phyloP scores from a whole-genome alignment of 495 filamentous ascomycete species.

The Xanthoparmelia taractica region DNA sequence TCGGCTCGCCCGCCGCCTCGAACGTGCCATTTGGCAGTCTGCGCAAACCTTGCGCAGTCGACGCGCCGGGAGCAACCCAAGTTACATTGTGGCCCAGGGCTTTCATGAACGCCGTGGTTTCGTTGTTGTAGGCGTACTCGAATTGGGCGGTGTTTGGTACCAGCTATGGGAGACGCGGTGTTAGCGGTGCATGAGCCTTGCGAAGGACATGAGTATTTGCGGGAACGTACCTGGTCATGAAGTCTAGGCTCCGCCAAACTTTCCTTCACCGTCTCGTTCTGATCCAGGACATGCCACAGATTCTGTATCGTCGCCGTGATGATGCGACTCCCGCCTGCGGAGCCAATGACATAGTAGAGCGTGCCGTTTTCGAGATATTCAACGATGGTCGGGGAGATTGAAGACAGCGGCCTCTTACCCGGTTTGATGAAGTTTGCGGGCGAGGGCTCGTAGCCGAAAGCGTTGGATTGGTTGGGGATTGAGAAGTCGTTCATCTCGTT shows the following conservation, averaged over 20 bases:
- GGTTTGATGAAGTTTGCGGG: slow-evolving; percentile 74
- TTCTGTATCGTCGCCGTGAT: slow-evolving; percentile 76
- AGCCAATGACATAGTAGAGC: slow-evolving; percentile 63
- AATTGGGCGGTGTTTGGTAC: slow-evolving; percentile 42
- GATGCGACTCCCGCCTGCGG: slow-evolving; percentile 82
- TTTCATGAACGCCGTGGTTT: slow-evolving; percentile 56
- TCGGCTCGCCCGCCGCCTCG: slow-evolving; percentile 69
- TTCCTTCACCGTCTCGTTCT: slow-evolving; percentile 46
- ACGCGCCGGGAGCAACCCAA: slow-evolving; percentile 56
- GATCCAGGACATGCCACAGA: slow-evolving; percentile 65
- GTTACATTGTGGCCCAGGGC: slow-evolving; percentile 64
- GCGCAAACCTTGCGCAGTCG: slow-evolving; percentile 64
- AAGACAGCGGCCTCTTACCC: slow-evolving; percentile 72
- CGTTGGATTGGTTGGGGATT: slow-evolving; percentile 48
- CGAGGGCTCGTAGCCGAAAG: slow-evolving; percentile 75
- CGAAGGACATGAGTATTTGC: neutral
- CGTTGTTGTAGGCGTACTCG: slow-evolving; percentile 63
- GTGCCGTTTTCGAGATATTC: slow-evolving; percentile 53
- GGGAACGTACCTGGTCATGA: slow-evolving; percentile 17
- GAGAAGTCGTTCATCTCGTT: slow-evolving; percentile 79
- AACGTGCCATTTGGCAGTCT: slow-evolving; percentile 64
- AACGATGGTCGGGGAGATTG: slow-evolving; percentile 70
- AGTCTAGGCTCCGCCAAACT: slow-evolving; percentile 56
- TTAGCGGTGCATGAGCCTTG: neutral
- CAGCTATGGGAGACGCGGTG: neutral